These are phyloP conservation scores for Beverwykella pulmonaria DNA, from an alignment of 495 filamentous ascomycete genomes.

Conservation along the genomic window DNA sequence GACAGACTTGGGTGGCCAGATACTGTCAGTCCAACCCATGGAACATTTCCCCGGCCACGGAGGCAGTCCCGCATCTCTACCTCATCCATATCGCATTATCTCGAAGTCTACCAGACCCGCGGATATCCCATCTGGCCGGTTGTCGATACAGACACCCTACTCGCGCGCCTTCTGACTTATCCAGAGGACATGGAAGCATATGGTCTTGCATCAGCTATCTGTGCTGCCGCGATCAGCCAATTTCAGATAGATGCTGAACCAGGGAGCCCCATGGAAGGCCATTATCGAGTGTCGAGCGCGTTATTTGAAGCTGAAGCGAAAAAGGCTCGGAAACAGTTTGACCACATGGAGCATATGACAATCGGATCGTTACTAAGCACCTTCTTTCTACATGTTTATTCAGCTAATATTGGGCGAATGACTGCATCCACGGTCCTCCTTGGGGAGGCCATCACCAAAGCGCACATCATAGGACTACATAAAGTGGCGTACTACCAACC, in stretches of 20 bases:
- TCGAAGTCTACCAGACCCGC: conserved; percentile 51
- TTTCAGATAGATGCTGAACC: conserved; percentile 44
- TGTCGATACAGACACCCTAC: conserved; percentile 49
- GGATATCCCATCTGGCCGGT: conserved; percentile 56
- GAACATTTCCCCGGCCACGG: neutral
- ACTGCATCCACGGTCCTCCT: conserved; percentile 49
- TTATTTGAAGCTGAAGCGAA: conserved; percentile 33
- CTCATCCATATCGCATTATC: conserved; percentile 18
- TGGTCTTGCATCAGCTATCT: conserved; percentile 49
- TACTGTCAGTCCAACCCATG: neutral
- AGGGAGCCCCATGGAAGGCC: conserved; percentile 20
- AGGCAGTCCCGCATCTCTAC: conserved; percentile 15
- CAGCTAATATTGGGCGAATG: conserved; percentile 50
- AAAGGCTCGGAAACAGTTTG: conserved; percentile 6
- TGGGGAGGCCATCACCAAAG: conserved; percentile 52
- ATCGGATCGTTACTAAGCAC: conserved; percentile 45
- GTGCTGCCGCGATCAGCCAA: conserved; percentile 53
- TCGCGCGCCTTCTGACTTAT: conserved; percentile 41
- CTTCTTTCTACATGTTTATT: conserved; percentile 54
- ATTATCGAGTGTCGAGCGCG: conserved; percentile 25
- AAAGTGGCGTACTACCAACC: conserved; percentile 44
- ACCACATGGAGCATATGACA: conserved; percentile 36
- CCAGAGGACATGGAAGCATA: conserved; percentile 46
- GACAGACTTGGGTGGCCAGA: conserved; percentile 17
- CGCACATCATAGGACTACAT: conserved; percentile 53